Conservation (phyloP, 306 rosid genomes). For the Glycyrrhiza uralensis region DNA sequence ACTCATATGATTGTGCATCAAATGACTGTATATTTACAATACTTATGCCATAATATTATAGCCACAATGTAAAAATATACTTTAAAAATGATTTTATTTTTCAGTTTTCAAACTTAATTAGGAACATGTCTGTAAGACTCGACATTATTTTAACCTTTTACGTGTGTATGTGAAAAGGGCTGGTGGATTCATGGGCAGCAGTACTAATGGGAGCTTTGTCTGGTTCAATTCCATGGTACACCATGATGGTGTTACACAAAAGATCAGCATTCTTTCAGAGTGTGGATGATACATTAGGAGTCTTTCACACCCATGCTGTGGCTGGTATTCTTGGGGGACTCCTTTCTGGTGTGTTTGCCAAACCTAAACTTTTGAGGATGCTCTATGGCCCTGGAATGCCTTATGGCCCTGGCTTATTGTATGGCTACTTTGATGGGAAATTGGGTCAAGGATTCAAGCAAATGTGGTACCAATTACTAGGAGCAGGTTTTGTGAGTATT, state of each 20-base stretch:
- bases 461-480: conserved; percentile 45
- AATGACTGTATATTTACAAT: too few relatives aligned
- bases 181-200: conserved; percentile 40
- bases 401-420: conserved; percentile 39
- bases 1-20: too few relatives aligned
- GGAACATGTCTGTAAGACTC: too few relatives aligned
- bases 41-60: too few relatives aligned
- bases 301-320: conserved; percentile 75
- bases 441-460: conserved; percentile 33
- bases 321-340: conserved; percentile 60
- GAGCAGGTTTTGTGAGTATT: conserved; percentile 50
- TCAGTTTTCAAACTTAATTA: not conserved
- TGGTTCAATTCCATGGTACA: conserved; percentile 41
- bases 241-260: conserved; percentile 71
- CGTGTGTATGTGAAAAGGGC: not conserved
- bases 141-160: not conserved
- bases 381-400: conserved; percentile 26
- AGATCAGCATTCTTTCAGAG: conserved; percentile 32
- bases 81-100: not conserved
- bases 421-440: conserved; percentile 1
- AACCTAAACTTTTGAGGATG: conserved; percentile 38
- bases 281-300: conserved; percentile 77
- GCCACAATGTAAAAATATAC: too few relatives aligned
- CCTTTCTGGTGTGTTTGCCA: conserved; percentile 66
- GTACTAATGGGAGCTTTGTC: conserved; percentile 29